phyloP scores from a whole-genome alignment of 2,329 filamentous ascomycete species.

The Aquanectria penicillioides region DNA sequence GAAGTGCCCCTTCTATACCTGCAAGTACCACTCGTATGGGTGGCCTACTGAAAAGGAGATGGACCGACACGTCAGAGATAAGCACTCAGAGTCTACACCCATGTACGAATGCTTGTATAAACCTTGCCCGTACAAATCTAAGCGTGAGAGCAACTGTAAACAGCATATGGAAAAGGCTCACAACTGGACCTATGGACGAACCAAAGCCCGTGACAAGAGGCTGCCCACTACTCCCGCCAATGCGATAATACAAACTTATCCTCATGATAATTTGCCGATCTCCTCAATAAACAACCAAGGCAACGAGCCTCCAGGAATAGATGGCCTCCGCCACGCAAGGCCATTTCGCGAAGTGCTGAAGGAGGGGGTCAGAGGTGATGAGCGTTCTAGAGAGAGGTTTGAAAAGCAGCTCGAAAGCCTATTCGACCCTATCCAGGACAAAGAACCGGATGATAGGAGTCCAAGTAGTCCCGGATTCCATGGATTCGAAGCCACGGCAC shows the following conservation, averaged over 20 bases:
- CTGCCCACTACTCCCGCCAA: conserved; percentile 54
- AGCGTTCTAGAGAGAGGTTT: conserved; percentile 37
- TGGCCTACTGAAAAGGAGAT: conserved; percentile 99
- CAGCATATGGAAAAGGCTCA: conserved; percentile 99
- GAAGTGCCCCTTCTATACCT: conserved; percentile 85
- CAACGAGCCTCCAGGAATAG: no score
- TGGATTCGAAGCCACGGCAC: no score
- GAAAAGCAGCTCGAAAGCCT: conserved; percentile 42
- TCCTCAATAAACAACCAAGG: no score
- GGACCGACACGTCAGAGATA: conserved; percentile 95
- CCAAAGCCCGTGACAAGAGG: conserved; percentile 88
- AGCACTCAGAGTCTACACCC: conserved; percentile 84
- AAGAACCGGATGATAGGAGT: no score
- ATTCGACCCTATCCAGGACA: no score
- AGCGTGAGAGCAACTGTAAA: conserved; percentile 96
- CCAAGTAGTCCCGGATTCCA: no score
- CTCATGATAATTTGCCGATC: conserved; percentile 69
- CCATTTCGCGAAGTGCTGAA: conserved; percentile 40
- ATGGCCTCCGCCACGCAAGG: conserved; percentile 18
- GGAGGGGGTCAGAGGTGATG: conserved; percentile 37
- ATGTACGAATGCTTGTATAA: conserved; percentile 86
- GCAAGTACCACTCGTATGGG: conserved; percentile 90
- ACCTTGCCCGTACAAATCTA: conserved; percentile 92
- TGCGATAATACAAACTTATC: conserved; percentile 64
- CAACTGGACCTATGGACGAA: conserved; percentile 88